Conservation (phyloP, 768 basidiomycete genomes). For the Kwoniella dendrophila region DNA sequence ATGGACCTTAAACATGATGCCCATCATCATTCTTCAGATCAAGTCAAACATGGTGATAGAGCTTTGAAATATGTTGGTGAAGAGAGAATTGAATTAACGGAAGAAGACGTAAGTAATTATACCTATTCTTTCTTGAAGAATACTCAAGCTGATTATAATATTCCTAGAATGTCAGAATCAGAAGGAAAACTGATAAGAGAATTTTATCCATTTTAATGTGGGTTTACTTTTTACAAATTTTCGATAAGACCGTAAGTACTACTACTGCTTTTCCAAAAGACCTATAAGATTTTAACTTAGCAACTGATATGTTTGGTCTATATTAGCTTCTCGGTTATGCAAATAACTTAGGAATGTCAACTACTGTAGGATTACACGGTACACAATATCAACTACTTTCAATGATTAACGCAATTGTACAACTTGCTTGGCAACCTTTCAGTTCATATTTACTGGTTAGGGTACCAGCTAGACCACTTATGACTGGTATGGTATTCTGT, state of each 20-base stretch:
- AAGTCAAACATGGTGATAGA: slow-evolving; percentile 40
- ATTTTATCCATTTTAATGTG: slow-evolving; percentile 49
- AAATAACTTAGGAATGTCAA: slow-evolving; percentile 48
- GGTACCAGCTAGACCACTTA: slow-evolving; percentile 43
- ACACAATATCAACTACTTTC: slow-evolving; percentile 42
- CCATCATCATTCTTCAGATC: slow-evolving; percentile 16
- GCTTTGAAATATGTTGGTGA: slow-evolving; percentile 40
- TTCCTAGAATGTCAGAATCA: slow-evolving; percentile 33
- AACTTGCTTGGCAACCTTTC: slow-evolving; percentile 53
- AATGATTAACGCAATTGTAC: slow-evolving; percentile 49
- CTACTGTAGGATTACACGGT: slow-evolving; percentile 33
- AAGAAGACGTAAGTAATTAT: slow-evolving; percentile 46
- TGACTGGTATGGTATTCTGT: slow-evolving; percentile 49
- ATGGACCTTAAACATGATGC: slow-evolving; percentile 12
- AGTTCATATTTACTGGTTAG: slow-evolving; percentile 51
- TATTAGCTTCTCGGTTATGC: slow-evolving; percentile 41
- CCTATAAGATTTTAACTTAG: slow-evolving; percentile 3
- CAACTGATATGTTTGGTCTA: not conserved
- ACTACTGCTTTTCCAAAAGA: slow-evolving; percentile 1
- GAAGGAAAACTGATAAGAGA: slow-evolving; percentile 48
- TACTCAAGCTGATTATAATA: not conserved
- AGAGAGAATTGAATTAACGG: slow-evolving; percentile 43
- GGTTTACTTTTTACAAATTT: slow-evolving; percentile 54
- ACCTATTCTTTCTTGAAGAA: not conserved
- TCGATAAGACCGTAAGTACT: slow-evolving; percentile 39